Percentiles rank a stretch among this genome's conserved stretches.
These are phyloP conservation scores for Russula compacta DNA, from an alignment of 768 basidiomycete species.

Conservation along the genomic window DNA sequence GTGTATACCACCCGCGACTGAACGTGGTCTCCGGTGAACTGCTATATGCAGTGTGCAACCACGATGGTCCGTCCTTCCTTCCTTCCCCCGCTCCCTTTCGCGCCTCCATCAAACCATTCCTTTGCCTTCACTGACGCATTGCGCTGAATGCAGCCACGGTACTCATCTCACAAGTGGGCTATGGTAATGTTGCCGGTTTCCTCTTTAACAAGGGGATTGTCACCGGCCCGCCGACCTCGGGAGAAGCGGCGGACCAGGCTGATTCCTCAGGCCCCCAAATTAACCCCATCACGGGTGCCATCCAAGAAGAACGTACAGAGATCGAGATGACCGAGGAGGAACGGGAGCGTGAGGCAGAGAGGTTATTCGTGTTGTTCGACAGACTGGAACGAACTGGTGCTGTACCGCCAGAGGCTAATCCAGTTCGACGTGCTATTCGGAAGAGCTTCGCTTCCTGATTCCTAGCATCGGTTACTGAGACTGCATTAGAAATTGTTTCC, in stretches of 20 bases:
- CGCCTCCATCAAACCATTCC: not conserved
- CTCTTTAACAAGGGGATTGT: constrained; percentile 86
- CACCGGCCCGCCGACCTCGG: constrained; percentile 39
- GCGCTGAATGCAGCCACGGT: constrained; percentile 40
- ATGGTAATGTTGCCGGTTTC: constrained; percentile 93
- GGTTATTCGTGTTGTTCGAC: constrained; percentile 85
- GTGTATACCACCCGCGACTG: constrained; percentile 62
- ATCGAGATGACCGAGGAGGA: constrained; percentile 87
- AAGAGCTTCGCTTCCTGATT: constrained; percentile 30
- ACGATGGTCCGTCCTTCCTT: constrained; percentile 43
- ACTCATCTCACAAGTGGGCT: constrained; percentile 76
- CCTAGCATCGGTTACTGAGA: not conserved
- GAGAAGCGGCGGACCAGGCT: constrained; percentile 24
- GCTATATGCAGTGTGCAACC: constrained; percentile 75
- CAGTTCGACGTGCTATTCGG: constrained; percentile 61
- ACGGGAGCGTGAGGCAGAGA: constrained; percentile 89
- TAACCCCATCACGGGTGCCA: constrained; percentile 84
- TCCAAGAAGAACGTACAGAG: constrained; percentile 30
- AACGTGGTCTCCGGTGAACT: constrained; percentile 81
- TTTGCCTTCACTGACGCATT: not conserved
- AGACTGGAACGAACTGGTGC: constrained; percentile 72
- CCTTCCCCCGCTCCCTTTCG: not conserved
- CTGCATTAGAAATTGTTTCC: not conserved
- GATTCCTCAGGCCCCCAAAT: constrained; percentile 39
- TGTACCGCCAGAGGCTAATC: constrained; percentile 55